Conservation (phyloP, 1,139 yeast genomes). For the Hemisphaericaspora xylofermentans region DNA sequence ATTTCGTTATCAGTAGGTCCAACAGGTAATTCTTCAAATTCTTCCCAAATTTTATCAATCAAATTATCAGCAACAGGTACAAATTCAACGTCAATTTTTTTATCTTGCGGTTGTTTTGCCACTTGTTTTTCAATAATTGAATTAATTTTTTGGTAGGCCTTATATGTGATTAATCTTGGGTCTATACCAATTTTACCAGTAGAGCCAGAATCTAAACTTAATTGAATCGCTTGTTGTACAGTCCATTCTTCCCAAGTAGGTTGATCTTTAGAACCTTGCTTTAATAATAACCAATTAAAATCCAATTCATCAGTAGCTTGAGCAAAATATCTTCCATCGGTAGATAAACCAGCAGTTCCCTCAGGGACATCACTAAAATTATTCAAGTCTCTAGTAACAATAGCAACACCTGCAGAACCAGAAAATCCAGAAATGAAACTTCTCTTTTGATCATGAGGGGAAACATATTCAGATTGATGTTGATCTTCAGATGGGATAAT, state of each 20-base stretch:
- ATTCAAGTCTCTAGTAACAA: slow-evolving; percentile 71
- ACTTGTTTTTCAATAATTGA: slow-evolving; percentile 22
- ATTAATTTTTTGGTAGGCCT: slow-evolving; percentile 29
- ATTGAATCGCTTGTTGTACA: slow-evolving; percentile 57
- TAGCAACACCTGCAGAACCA: slow-evolving; percentile 94
- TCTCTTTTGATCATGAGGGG: slow-evolving; percentile 77
- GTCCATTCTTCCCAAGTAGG: slow-evolving; percentile 92
- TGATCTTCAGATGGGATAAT: slow-evolving; percentile 91
- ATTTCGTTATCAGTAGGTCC: slow-evolving; percentile 33
- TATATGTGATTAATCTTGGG: slow-evolving; percentile 66
- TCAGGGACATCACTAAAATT: slow-evolving; percentile 58
- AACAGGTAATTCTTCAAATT: slow-evolving; percentile 51
- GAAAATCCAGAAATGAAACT: slow-evolving; percentile 85
- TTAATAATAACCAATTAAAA: slow-evolving; percentile 81
- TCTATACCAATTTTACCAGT: slow-evolving; percentile 47
- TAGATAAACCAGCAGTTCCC: slow-evolving; percentile 77
- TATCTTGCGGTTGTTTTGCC: slow-evolving; percentile 14
- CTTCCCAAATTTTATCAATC: slow-evolving; percentile 73
- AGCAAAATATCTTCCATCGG: slow-evolving; percentile 92
- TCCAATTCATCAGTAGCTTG: slow-evolving; percentile 90
- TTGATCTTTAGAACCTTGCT: slow-evolving; percentile 72
- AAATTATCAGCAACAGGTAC: slow-evolving; percentile 69
- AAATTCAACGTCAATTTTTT: slow-evolving; percentile 52
- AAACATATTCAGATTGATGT: slow-evolving; percentile 89
- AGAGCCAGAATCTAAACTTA: slow-evolving; percentile 41